Evolutionary conservation across 371 early-diverging fungal genomes (phyloP).

Genomic region (Encephalitozoon intestinalis): DNA sequence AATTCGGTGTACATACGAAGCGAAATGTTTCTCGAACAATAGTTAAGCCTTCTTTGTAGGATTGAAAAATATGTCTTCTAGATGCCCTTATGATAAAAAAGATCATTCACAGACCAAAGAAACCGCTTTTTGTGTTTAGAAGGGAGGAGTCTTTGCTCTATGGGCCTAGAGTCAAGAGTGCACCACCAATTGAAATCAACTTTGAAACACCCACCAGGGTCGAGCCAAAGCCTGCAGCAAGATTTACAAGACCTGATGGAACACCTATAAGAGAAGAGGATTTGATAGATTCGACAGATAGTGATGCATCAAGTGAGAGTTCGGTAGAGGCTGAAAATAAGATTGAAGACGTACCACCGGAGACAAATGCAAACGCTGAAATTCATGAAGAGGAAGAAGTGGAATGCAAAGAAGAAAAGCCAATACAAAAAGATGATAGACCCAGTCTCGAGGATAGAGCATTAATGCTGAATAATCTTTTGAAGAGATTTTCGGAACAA

Average conservation of each 20-base stretch:
- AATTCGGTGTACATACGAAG: not conserved
- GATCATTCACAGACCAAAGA: constrained; percentile 26
- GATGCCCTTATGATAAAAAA: constrained; percentile 22
- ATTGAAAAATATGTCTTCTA: not conserved
- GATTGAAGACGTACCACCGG: not conserved
- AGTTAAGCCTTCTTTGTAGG: not conserved
- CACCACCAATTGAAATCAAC: constrained; percentile 19
- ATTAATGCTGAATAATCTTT: constrained; percentile 6
- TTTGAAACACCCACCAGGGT: not conserved
- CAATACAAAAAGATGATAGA: not conserved
- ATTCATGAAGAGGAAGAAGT: not conserved
- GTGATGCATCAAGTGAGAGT: not conserved
- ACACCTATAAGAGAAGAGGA: constrained; percentile 23
- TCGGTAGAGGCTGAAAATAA: not conserved
- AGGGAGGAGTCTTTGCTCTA: not conserved
- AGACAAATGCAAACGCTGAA: not conserved
- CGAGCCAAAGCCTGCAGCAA: not conserved
- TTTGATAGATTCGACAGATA: constrained; percentile 12
- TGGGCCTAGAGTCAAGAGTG: constrained; percentile 12
- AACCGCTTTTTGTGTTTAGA: constrained; percentile 3
- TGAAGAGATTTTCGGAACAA: not conserved
- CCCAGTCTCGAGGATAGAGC: not conserved
- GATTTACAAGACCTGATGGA: constrained; percentile 22
- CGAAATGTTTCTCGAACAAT: not conserved
- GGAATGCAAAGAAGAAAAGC: not conserved